Base-by-base conservation (phyloP, 352 stramenopile genomes). In the Phytopythium mirpurense region DNA sequence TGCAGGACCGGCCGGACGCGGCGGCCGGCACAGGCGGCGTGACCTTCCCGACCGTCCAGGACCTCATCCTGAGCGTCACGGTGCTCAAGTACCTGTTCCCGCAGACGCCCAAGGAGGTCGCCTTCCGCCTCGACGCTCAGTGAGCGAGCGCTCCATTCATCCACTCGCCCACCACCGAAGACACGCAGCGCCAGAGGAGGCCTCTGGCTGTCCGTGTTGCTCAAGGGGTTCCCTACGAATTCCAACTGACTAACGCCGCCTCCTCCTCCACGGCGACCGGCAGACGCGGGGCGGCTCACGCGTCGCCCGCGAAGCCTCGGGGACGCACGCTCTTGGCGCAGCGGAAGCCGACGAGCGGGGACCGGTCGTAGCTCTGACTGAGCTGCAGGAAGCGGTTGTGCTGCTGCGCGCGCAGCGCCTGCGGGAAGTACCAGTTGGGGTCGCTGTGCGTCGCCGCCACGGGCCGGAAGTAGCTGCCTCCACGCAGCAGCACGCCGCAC, bases 371-470 rank as follows among this genome's bases (percentile, higher is more conserved):
- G 36, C 72, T 74, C 54, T 84, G 66, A 47, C 78, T 87, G 27
- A 87, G 63, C 62, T 82, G 83, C 6, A 95, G 67, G 44, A 88
- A 86, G 5, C 74, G 74, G 46, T 91, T 90, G 61, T 95, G 83
- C 56, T 93, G 60, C 21, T 77, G 72, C 10, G 71, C 51, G 26
- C 71, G 53, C 23, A 83, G 52, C 46, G 80, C 75, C 55, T 88
- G 74, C 8, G 80, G 85, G 48, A 93, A 93, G 58, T 95, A 95
- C 85, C 85, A 95, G 62, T 90, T 91, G 14, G 83, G 79, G 43
- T 93, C 85, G 24, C 62, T 74, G 11, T 82, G 67, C 1, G 78
- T 90, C 9, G 81, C 80, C 14, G 81, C 67, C 14, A 91, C 62
- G 1, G 83, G 81, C 16, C 75, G 62, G 45, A 91, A 95, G 50